A percentile compares a stretch with the other conserved stretches of the same genome.
These are phyloP conservation scores for Phytopythium mirpurense DNA, from an alignment of 352 stramenopile species.

Conservation along the genomic window DNA sequence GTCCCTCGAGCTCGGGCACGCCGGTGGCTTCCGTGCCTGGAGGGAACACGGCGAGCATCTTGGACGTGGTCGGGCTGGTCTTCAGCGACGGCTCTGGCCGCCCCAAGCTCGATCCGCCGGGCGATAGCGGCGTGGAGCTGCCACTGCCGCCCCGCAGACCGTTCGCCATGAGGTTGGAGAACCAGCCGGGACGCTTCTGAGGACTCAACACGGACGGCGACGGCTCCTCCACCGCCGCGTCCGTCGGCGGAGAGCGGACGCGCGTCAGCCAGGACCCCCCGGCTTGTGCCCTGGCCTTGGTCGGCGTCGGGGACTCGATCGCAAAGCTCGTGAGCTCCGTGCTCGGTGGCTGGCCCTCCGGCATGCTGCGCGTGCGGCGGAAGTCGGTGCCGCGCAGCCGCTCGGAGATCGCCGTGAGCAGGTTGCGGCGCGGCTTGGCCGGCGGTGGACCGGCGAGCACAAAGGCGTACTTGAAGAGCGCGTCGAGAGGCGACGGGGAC, in stretches of 20 bases:
- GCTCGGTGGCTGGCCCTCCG: constrained; percentile 9
- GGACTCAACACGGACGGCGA: constrained; percentile 1
- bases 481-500: constrained; percentile 24
- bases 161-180: constrained; percentile 30
- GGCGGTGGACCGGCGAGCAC: constrained; percentile 47
- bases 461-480: constrained; percentile 69
- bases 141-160: constrained; percentile 14
- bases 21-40: constrained; percentile 20
- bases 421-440: constrained; percentile 24
- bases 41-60: constrained; percentile 51
- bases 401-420: constrained; percentile 23
- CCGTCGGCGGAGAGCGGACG: constrained; percentile 11
- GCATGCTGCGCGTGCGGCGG: constrained; percentile 31
- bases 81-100: not conserved
- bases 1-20: constrained; percentile 52
- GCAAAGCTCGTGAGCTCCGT: not conserved
- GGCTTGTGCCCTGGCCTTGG: constrained; percentile 15
- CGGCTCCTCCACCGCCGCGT: constrained; percentile 27
- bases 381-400: constrained; percentile 39
- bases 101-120: not conserved
- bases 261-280: constrained; percentile 18
- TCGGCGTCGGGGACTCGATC: constrained; percentile 3
- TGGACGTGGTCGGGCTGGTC: constrained; percentile 18
- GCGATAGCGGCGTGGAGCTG: not conserved
- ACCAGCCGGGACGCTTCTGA: constrained; percentile 17